Evolutionary conservation across 257 asterid species (phyloP), one percentile per base, ranked within the genome.

Genomic region (Hygrophila difformis): DNA sequence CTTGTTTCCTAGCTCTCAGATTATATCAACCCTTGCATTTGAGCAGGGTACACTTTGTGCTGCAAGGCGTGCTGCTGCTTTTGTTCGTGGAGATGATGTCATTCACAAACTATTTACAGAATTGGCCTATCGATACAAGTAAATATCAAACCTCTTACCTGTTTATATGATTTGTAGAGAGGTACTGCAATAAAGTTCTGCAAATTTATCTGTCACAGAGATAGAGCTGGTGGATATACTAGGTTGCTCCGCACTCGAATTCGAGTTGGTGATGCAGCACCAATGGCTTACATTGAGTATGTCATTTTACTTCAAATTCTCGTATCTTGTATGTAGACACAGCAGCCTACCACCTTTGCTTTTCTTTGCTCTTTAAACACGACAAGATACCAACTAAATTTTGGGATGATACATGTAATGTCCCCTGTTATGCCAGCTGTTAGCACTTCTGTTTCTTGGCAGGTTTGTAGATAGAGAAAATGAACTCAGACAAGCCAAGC

Each of bases 391-490:
- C 31, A 12, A 18, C 15, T 16, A 5, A 18, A 12, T 33, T 33
- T n/a, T n/a, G n/a, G n/a, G n/a, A n/a, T n/a, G n/a, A n/a, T n/a
- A n/a, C n/a, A n/a, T n/a, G n/a, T n/a, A n/a, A n/a, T n/a, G n/a
- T n/a, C n/a, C n/a, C n/a, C n/a, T n/a, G n/a, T n/a, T n/a, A n/a
- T n/a, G n/a, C n/a, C n/a, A n/a, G n/a, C 35, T 22, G 43, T 42
- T 15, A 40, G 44, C 8, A 54, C 23, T 14, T 54, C 8, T n/a
- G 20, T 39, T 1, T 46, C 13, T 43, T 18, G 44, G 41, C 79
- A 89, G 96, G 87, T 86, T 86, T 60, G 69, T 91, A 48, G 94
- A 91, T 59, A 79, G 98, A 69, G 96, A 86, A 57, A 87, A 91
- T 47, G 96, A 91, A 73, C 87, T 86, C 12, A 56, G 94, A 61